A percentile compares a stretch with the other conserved stretches of the same genome.
Evolutionary conservation across 1,284 basidiomycete species (phyloP).

Genomic region (Veloboletus limbatus): DNA sequence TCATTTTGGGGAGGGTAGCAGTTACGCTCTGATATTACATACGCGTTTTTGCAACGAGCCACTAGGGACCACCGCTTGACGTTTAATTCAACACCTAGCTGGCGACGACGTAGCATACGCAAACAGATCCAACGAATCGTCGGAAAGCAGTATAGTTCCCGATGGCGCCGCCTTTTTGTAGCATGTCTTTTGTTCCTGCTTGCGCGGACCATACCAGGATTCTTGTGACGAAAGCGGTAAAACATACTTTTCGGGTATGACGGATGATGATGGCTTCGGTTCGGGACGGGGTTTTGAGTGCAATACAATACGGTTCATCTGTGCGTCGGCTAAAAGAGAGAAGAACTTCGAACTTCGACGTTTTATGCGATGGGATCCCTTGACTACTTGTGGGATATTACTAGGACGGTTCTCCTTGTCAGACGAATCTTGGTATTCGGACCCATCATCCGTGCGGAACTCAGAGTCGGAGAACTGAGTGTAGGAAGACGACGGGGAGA

Average conservation of each 20-base stretch:
- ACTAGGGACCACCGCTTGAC: background rate
- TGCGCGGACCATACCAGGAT: conserved; percentile 7
- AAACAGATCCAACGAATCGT: conserved; percentile 53
- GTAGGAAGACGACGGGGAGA: conserved; percentile 16
- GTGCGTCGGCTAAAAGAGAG: conserved; percentile 47
- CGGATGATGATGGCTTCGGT: conserved; percentile 6
- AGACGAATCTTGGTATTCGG: conserved; percentile 22
- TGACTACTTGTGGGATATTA: conserved; percentile 2
- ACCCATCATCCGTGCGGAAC: conserved; percentile 18
- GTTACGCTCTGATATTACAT: conserved; percentile 6
- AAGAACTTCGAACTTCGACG: conserved; percentile 35
- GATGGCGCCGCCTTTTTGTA: conserved; percentile 9
- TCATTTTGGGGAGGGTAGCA: background rate
- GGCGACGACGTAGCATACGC: conserved; percentile 37
- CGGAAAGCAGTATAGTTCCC: conserved; percentile 35
- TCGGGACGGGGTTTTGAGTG: conserved; percentile 23
- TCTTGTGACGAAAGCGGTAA: conserved; percentile 16
- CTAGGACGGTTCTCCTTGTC: conserved; percentile 30
- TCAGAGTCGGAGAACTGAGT: conserved; percentile 19
- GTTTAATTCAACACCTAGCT: conserved; percentile 16
- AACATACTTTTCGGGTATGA: conserved; percentile 18
- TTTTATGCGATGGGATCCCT: conserved; percentile 6
- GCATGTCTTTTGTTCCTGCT: conserved; percentile 13
- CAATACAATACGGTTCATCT: conserved; percentile 40
- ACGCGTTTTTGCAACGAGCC: background rate